phyloP scores from a whole-genome alignment of 2,329 filamentous ascomycete species.

The Botrytis byssoidea region DNA sequence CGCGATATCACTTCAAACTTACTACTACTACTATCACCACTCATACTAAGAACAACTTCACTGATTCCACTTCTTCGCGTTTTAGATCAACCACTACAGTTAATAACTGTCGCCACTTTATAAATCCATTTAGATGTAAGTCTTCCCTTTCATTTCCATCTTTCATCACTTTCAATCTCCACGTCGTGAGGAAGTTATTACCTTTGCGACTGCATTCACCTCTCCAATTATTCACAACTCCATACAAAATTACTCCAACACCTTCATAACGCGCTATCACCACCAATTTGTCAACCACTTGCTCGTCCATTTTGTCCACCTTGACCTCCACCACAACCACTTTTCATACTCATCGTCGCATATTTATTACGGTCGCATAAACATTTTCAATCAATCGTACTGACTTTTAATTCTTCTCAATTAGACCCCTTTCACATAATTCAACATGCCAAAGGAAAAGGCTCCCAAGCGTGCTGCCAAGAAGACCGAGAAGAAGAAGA shows the following conservation, averaged over 20 bases:
- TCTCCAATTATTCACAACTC: no score
- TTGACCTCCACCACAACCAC: slow-evolving; percentile 23
- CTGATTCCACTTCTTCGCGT: slow-evolving; percentile 26
- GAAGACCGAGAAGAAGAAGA: slow-evolving; percentile 69
- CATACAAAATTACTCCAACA: slow-evolving; percentile 15
- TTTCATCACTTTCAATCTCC: slow-evolving; percentile 24
- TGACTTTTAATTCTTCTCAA: slow-evolving; percentile 29
- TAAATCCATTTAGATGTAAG: slow-evolving; percentile 28
- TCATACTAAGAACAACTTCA: neutral
- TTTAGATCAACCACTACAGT: slow-evolving; percentile 28
- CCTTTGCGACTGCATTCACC: slow-evolving; percentile 31
- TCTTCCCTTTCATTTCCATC: slow-evolving; percentile 20
- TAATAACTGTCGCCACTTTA: slow-evolving; percentile 16
- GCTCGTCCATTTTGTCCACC: neutral
- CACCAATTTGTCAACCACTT: neutral
- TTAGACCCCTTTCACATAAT: slow-evolving; percentile 25
- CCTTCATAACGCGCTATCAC: slow-evolving; percentile 19
- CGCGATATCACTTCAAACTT: slow-evolving; percentile 1
- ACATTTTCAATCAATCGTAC: slow-evolving; percentile 17
- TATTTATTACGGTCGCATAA: slow-evolving; percentile 23
- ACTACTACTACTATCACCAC: neutral
- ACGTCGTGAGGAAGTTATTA: slow-evolving; percentile 27
- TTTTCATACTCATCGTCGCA: slow-evolving; percentile 19
- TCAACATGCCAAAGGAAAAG: slow-evolving; percentile 68
- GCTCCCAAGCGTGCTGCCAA: slow-evolving; percentile 60